Percentiles rank a stretch among this genome's conserved stretches.
phyloP scores from a whole-genome alignment of 2,329 filamentous ascomycete species.

The Exophiala sideris region DNA sequence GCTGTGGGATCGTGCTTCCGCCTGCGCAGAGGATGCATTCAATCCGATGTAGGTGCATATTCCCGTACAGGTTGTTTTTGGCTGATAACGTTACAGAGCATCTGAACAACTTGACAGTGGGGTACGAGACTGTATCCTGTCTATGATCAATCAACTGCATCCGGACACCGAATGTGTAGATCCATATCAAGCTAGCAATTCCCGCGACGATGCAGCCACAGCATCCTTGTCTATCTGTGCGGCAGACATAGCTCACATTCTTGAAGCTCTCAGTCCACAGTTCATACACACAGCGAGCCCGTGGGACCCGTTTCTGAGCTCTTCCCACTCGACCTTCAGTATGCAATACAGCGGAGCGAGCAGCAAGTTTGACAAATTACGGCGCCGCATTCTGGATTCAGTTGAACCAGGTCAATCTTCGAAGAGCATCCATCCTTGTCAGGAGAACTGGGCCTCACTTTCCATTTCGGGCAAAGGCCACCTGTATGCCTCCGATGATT shows the following conservation, averaged over 20 bases:
- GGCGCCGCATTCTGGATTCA: slow-evolving; percentile 20
- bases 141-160: slow-evolving; percentile 21
- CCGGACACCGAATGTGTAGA: slow-evolving; percentile 9
- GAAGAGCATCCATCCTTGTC: slow-evolving; percentile 23
- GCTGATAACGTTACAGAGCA: slow-evolving; percentile 28
- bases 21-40: slow-evolving; percentile 72
- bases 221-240: slow-evolving; percentile 20
- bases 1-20: slow-evolving; percentile 75
- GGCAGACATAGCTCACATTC: slow-evolving; percentile 24
- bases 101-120: slow-evolving; percentile 16
- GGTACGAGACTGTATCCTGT: slow-evolving; percentile 12
- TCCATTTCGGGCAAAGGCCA: slow-evolving; percentile 11
- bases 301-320: slow-evolving; percentile 21
- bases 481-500: background rate
- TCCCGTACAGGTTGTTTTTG: slow-evolving; percentile 12
- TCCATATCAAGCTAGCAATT: slow-evolving; percentile 14
- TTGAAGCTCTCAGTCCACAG: slow-evolving; percentile 63
- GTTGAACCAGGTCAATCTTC: slow-evolving; percentile 28
- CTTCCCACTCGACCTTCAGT: slow-evolving; percentile 21
- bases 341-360: slow-evolving; percentile 22
- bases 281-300: slow-evolving; percentile 65
- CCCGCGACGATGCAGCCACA: background rate
- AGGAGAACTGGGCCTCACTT: slow-evolving; percentile 25
- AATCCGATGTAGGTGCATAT: slow-evolving; percentile 56
- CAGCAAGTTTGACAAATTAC: slow-evolving; percentile 22